Conservation (phyloP, 2,329 filamentous ascomycete genomes). For the Rachicladosporium sp. region DNA sequence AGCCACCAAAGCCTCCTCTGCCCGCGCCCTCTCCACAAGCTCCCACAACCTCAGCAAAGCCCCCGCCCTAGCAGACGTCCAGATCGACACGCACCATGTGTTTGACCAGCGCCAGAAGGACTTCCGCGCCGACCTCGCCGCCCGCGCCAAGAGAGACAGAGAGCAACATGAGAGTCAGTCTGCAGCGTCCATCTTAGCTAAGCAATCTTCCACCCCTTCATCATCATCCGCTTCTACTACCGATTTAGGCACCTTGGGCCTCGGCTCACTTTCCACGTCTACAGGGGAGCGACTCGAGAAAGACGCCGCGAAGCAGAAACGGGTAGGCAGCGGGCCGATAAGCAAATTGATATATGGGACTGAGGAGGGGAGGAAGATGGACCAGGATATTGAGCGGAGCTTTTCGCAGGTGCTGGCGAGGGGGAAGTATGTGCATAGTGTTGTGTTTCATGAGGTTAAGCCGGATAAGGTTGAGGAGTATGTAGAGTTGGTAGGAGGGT, state of each 20-base stretch:
- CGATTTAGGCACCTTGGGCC: constrained; percentile 29
- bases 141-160: constrained; percentile 58
- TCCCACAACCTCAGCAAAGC: constrained; percentile 22
- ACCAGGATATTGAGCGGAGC: constrained; percentile 88
- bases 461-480: constrained; percentile 95
- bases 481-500: constrained; percentile 72
- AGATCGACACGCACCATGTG: constrained; percentile 53
- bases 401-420: constrained; percentile 91
- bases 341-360: constrained; percentile 93
- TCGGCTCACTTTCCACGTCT: constrained; percentile 49
- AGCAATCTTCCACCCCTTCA: constrained; percentile 20
- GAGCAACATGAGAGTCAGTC: constrained; percentile 75
- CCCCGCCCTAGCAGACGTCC: constrained; percentile 81
- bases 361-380: constrained; percentile 84
- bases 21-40: constrained; percentile 3
- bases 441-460: constrained; percentile 92
- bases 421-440: constrained; percentile 96
- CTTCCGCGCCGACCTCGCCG: constrained; percentile 71
- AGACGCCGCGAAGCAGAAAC: constrained; percentile 50
- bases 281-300: constrained; percentile 44
- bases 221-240: constrained; percentile 30
- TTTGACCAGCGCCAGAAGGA: constrained; percentile 77
- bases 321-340: constrained; percentile 42
- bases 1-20: constrained; percentile 5
- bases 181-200: constrained; percentile 28